Evolutionary conservation across 306 rosid genomes (phyloP).

Genomic region (Potentilla sterilis): DNA sequence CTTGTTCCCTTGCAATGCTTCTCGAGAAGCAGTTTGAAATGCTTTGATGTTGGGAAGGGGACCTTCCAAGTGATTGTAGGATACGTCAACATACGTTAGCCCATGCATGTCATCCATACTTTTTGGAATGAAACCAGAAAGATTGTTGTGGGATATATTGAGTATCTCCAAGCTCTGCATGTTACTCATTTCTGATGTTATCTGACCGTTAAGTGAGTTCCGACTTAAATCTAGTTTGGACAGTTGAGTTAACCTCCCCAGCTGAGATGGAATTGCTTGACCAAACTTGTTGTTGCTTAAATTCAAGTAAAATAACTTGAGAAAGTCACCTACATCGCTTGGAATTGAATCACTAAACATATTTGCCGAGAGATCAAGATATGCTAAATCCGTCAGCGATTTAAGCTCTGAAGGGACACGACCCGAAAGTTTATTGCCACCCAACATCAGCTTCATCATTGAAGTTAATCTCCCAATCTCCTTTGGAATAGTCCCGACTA

Average conservation of each 20-base stretch:
- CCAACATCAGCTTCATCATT: not conserved
- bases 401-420: not conserved
- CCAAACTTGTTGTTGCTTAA: not conserved
- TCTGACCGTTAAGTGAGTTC: not conserved
- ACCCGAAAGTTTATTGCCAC: not conserved
- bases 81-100: not conserved
- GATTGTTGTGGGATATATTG: conserved; percentile 6
- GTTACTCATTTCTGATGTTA: not conserved
- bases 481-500: not conserved
- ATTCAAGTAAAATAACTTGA: not conserved
- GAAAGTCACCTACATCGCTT: not conserved
- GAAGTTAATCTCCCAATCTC: not conserved
- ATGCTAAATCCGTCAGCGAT: not conserved
- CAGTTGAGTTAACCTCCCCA: not conserved
- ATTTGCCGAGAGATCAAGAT: not conserved
- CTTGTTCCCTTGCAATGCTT: not conserved
- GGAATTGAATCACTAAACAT: not conserved
- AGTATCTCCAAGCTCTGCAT: not conserved
- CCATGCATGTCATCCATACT: not conserved
- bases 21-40: not conserved
- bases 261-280: not conserved
- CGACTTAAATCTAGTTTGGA: not conserved
- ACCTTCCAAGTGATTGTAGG: conserved; percentile 13
- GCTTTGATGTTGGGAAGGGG: not conserved
- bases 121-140: conserved; percentile 2